Evolutionary conservation across 2,329 filamentous ascomycete species (phyloP), one percentile per base, ranked within the genome.

Genomic region (Emericellopsis cladophorae): DNA sequence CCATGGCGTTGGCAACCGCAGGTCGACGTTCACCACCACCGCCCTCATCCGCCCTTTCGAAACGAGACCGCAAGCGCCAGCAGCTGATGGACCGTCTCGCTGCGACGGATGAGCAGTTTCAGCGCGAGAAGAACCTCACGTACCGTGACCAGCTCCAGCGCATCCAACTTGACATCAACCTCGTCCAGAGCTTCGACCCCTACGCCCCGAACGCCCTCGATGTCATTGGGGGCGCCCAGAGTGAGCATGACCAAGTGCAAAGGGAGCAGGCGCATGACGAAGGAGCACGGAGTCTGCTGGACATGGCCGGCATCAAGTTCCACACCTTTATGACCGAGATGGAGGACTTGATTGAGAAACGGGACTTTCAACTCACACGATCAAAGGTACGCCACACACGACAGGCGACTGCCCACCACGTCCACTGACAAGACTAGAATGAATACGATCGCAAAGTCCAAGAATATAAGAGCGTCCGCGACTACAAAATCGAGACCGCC

Each of bases 111-210:
- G 77, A 82, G 41, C 79, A 80, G 49, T 90, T 95, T 61, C 76
- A 79, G 47, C 76, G 81, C 47, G 88, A 94, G 54, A 76, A 85
- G 48, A 87, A 95, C 59, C 69, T 75, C 46, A 80, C 87, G 52
- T 96, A 94, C 60, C 79, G 89, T 46, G 84, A 92, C 49, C 87
- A 95, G 61, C 74, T 95, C 2, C 82, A 92, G 53, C 86, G 86
- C 49, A 78, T 95, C n/a, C 89, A 95, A 62, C 80, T 86, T 48
- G 89, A 95, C 59, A 88, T 89, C 63, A 85, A 76, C 44, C 72
- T 94, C 36, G 86, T 95, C 49, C 80, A 87, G 58, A 80, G 84
- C 50, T 84, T 92, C 40, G 83, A 95, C 53, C 83, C 85, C 1
- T 93, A 94, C 58, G 69, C 72, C 40, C 70, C 79, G 45, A 74